Percentiles rank a stretch among this genome's conserved stretches.
These are phyloP conservation scores for Apiotrichum montevideense DNA, from an alignment of 1,284 basidiomycete genomes.

Conservation along the genomic window DNA sequence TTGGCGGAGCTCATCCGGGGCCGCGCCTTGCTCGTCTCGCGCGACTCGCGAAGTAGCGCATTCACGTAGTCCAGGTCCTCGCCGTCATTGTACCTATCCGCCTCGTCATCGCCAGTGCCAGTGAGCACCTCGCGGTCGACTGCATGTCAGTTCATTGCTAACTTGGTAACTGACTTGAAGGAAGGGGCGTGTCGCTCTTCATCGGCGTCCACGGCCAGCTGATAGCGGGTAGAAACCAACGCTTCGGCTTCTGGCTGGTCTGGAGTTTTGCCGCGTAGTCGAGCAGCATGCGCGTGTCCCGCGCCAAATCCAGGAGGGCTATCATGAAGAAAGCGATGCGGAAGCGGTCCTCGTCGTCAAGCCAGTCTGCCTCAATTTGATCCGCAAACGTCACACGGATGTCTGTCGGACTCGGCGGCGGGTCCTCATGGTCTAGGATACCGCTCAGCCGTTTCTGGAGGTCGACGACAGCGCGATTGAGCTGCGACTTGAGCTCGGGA, in stretches of 20 bases:
- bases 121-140: conserved; percentile 6
- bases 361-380: conserved; percentile 17
- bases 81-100: background rate
- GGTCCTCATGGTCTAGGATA: conserved; percentile 12
- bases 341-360: conserved; percentile 36
- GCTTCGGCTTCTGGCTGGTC: background rate
- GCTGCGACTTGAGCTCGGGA: too few relatives aligned
- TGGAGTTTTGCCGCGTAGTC: conserved; percentile 9
- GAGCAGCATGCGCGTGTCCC: conserved; percentile 26
- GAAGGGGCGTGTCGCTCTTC: background rate
- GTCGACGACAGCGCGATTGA: background rate
- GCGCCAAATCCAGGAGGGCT: conserved; percentile 36
- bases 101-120: background rate
- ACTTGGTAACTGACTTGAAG: background rate
- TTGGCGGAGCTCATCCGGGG: background rate
- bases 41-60: background rate
- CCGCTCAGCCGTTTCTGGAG: conserved; percentile 14
- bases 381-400: conserved; percentile 14
- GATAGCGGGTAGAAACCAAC: conserved; percentile 14
- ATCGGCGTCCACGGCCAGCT: conserved; percentile 15
- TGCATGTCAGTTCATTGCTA: background rate
- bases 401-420: background rate
- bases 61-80: conserved; percentile 22
- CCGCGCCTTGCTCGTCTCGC: conserved; percentile 6
- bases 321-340: conserved; percentile 43